Percentiles rank a stretch among this genome's conserved stretches.
phyloP scores from a whole-genome alignment of 2,329 filamentous ascomycete species.

The Talaromyces sp. region DNA sequence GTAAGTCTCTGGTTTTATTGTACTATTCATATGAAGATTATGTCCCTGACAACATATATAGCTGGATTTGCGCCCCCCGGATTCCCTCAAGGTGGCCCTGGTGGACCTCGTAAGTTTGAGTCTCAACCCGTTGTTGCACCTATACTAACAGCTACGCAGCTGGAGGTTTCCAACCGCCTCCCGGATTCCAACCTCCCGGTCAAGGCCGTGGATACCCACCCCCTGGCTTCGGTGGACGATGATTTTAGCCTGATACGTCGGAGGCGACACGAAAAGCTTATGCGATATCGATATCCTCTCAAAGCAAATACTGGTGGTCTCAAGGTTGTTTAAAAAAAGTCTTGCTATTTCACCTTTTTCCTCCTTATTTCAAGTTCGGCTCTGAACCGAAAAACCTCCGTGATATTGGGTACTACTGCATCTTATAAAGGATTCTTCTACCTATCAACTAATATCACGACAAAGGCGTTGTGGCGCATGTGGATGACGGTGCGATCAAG shows the following conservation, averaged over 20 bases:
- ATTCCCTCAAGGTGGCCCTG: conserved; percentile 38
- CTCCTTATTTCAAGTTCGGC: not conserved
- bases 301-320: not conserved
- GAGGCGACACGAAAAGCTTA: conserved; percentile 18
- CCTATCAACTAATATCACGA: conserved; percentile 23
- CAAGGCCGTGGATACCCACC: conserved; percentile 50
- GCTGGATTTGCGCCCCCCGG: conserved; percentile 47
- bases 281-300: not conserved
- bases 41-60: conserved; percentile 19
- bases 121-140: conserved; percentile 6
- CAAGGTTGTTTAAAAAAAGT: not conserved
- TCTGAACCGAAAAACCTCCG: not conserved
- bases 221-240: conserved; percentile 45
- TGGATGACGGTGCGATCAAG: conserved; percentile 28
- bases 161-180: conserved; percentile 54
- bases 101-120: conserved; percentile 42
- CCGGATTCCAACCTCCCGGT: conserved; percentile 69
- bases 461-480: conserved; percentile 40
- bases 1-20: conserved; percentile 35
- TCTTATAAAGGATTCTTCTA: conserved; percentile 13
- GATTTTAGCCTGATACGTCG: conserved; percentile 16
- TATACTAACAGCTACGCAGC: conserved; percentile 35
- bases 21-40: not conserved
- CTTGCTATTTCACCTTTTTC: not conserved
- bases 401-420: not conserved